phyloP scores from a whole-genome alignment of 768 basidiomycete genomes.

The Amanita subjunquillea region DNA sequence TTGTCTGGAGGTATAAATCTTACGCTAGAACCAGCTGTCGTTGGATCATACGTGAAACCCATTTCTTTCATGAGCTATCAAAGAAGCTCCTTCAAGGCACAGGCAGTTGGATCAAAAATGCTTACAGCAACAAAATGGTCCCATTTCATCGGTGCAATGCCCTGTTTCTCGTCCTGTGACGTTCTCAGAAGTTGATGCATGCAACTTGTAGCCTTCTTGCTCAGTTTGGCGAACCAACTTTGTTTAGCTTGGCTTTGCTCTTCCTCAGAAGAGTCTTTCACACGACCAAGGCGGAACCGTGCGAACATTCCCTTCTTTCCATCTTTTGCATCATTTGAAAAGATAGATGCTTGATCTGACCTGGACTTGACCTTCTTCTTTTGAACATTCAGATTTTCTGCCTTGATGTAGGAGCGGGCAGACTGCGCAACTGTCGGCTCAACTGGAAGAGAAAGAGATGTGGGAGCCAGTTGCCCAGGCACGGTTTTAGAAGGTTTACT shows the following conservation, averaged over 20 bases:
- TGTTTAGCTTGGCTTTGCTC: constrained; percentile 33
- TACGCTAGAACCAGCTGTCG: constrained; percentile 75
- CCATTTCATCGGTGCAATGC: constrained; percentile 62
- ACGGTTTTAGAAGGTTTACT: constrained; percentile 8
- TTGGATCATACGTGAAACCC: constrained; percentile 66
- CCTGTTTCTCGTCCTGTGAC: constrained; percentile 43
- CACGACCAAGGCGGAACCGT: constrained; percentile 25
- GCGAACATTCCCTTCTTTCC: constrained; percentile 40
- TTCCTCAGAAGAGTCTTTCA: constrained; percentile 25
- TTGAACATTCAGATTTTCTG: constrained; percentile 30
- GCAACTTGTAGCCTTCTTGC: constrained; percentile 44
- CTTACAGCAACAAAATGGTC: constrained; percentile 65
- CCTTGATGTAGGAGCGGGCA: constrained; percentile 56
- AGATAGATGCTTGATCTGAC: constrained; percentile 43
- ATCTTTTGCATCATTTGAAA: constrained; percentile 30
- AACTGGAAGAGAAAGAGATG: constrained; percentile 27
- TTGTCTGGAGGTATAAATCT: constrained; percentile 67
- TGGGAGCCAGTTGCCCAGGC: constrained; percentile 17
- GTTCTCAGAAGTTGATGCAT: constrained; percentile 61
- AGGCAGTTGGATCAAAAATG: not conserved
- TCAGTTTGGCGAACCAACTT: constrained; percentile 45
- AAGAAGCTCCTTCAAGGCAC: not conserved
- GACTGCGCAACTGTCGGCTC: constrained; percentile 54
- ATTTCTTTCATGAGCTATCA: constrained; percentile 65
- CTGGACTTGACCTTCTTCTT: constrained; percentile 70